phyloP scores from a whole-genome alignment of 2,329 filamentous ascomycete species.

The Neodidymelliopsis sp. region DNA sequence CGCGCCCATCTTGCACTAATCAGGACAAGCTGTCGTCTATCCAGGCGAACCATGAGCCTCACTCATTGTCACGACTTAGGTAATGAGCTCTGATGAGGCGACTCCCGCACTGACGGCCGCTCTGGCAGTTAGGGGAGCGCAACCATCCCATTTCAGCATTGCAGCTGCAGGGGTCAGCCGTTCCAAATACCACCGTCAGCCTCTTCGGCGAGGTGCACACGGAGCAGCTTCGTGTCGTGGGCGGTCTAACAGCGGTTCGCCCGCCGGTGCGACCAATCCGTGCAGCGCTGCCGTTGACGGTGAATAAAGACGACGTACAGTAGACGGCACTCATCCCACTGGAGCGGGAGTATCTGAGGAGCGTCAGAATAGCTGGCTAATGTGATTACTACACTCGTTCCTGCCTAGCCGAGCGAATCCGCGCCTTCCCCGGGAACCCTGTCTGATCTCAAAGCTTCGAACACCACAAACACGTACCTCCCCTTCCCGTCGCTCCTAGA shows the following conservation, averaged over 20 bases:
- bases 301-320: background rate
- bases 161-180: slow-evolving; percentile 14
- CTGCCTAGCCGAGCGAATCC: slow-evolving; percentile 18
- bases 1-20: slow-evolving; percentile 20
- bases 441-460: slow-evolving; percentile 19
- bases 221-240: background rate
- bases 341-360: slow-evolving; percentile 7
- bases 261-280: slow-evolving; percentile 1
- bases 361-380: slow-evolving; percentile 16
- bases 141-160: slow-evolving; percentile 10
- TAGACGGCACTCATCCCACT: slow-evolving; percentile 20
- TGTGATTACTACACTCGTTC: slow-evolving; percentile 18
- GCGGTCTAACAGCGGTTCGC: background rate
- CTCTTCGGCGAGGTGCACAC: slow-evolving; percentile 16
- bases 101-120: slow-evolving; percentile 19
- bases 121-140: slow-evolving; percentile 18
- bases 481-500: slow-evolving; percentile 6
- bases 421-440: slow-evolving; percentile 19
- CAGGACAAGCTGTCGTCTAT: slow-evolving; percentile 11
- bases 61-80: slow-evolving; percentile 23
- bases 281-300: background rate
- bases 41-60: slow-evolving; percentile 26
- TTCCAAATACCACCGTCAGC: slow-evolving; percentile 4
- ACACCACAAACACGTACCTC: slow-evolving; percentile 16
- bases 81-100: slow-evolving; percentile 24